Conservation (phyloP, 1,139 yeast species). For the Diutina neorugosa region DNA sequence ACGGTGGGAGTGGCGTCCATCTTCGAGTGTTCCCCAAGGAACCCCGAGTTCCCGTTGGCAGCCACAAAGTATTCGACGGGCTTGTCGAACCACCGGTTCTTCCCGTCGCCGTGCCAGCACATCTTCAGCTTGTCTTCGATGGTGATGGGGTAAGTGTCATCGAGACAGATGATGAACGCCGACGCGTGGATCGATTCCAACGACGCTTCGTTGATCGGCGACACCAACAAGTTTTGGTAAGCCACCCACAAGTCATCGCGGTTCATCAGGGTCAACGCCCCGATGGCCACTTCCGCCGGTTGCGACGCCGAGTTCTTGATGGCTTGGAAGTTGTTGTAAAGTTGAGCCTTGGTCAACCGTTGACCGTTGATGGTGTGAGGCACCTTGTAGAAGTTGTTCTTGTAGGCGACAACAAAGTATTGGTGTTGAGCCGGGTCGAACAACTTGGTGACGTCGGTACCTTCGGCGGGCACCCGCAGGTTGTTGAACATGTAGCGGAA, state of each 20-base stretch:
- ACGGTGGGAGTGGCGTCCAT: constrained; percentile 98
- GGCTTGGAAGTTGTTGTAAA: constrained; percentile 53
- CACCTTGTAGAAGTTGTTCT: constrained; percentile 76
- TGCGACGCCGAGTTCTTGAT: constrained; percentile 26
- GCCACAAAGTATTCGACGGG: constrained; percentile 77
- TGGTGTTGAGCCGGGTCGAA: constrained; percentile 45
- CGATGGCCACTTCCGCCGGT: constrained; percentile 42
- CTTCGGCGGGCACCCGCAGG: constrained; percentile 62
- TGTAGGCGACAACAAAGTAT: constrained; percentile 60
- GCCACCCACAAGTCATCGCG: constrained; percentile 71
- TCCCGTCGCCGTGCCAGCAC: constrained; percentile 93
- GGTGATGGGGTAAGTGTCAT: constrained; percentile 61
- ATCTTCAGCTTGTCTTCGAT: constrained; percentile 77
- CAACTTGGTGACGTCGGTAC: constrained; percentile 42
- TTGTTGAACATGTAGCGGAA: constrained; percentile 88
- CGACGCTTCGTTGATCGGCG: constrained; percentile 46
- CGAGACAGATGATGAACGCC: constrained; percentile 74
- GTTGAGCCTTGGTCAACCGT: constrained; percentile 45
- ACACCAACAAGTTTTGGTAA: constrained; percentile 44
- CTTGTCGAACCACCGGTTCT: constrained; percentile 85
- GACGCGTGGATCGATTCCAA: constrained; percentile 64
- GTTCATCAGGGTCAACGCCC: constrained; percentile 73
- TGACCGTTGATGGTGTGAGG: constrained; percentile 49
- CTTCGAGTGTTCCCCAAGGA: constrained; percentile 91
- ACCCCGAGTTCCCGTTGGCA: constrained; percentile 82